phyloP scores from a whole-genome alignment of 805 yeast genomes.

The Komagataella phaffii region DNA sequence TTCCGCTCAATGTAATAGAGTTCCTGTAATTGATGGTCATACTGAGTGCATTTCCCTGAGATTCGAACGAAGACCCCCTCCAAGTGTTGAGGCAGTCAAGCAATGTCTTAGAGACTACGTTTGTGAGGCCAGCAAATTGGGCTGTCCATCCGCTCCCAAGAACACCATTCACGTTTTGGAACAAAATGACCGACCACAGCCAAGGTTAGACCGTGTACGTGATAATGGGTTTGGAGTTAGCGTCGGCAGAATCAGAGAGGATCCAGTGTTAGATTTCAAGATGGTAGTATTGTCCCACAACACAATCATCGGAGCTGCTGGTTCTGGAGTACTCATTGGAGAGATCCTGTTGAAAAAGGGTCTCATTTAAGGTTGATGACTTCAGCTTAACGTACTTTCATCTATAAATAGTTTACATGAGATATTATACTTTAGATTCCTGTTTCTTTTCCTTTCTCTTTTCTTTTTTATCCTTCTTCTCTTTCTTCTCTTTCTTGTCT shows the following conservation, averaged over 20 bases:
- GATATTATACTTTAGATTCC: not conserved
- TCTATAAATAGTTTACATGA: not conserved
- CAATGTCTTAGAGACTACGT: conserved; percentile 54
- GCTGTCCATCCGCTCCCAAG: conserved; percentile 88
- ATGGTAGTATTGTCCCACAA: conserved; percentile 97
- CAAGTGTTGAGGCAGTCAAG: conserved; percentile 72
- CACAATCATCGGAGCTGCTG: conserved; percentile 97
- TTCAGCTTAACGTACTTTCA: not conserved
- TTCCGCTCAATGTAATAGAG: conserved; percentile 94
- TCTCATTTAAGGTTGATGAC: conserved; percentile 32
- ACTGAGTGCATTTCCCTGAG: conserved; percentile 86
- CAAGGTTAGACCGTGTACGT: conserved; percentile 92
- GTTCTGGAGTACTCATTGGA: conserved; percentile 92
- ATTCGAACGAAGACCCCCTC: conserved; percentile 75
- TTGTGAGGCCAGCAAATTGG: conserved; percentile 70
- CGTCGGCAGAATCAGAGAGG: conserved; percentile 90
- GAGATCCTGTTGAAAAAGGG: conserved; percentile 74
- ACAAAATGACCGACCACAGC: conserved; percentile 91
- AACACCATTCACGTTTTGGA: conserved; percentile 87
- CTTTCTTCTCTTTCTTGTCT: not conserved
- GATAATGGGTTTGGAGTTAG: conserved; percentile 90
- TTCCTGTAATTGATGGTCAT: conserved; percentile 95
- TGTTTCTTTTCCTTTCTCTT: not conserved
- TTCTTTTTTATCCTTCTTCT: not conserved
- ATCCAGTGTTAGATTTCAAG: conserved; percentile 85